phyloP scores from a whole-genome alignment of 2,329 filamentous ascomycete genomes.

The Parastagonospora avenae region DNA sequence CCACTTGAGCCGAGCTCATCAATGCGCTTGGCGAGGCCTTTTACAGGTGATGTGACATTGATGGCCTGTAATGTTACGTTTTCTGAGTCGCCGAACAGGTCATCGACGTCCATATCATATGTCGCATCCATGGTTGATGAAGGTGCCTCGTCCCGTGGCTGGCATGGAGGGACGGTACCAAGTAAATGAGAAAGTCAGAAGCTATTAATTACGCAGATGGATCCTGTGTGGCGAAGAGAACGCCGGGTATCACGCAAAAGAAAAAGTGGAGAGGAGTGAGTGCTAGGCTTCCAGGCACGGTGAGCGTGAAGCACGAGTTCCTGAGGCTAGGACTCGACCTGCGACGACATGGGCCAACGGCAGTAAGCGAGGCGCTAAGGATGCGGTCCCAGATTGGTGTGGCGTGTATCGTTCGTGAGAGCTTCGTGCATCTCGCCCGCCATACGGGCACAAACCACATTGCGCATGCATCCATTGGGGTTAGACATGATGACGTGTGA shows the following conservation, averaged over 20 bases:
- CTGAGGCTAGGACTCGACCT: conserved; percentile 10
- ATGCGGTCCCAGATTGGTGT: conserved; percentile 10
- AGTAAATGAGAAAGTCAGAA: conserved; percentile 3
- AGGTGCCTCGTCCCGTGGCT: conserved; percentile 33
- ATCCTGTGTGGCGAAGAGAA: background rate
- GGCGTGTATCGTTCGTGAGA: conserved; percentile 24
- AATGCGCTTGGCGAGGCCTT: conserved; percentile 72
- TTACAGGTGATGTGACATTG: conserved; percentile 59
- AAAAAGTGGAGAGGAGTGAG: conserved; percentile 8
- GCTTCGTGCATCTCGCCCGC: conserved; percentile 17
- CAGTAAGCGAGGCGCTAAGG: conserved; percentile 17
- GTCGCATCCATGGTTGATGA: conserved; percentile 57
- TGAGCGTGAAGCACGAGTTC: conserved; percentile 13
- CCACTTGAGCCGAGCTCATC: conserved; percentile 77
- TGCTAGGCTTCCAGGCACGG: conserved; percentile 9
- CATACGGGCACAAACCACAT: background rate
- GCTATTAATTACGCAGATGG: background rate
- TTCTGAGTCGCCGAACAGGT: conserved; percentile 57
- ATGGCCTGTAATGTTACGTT: conserved; percentile 65
- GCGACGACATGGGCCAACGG: conserved; percentile 18
- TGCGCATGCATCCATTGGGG: background rate
- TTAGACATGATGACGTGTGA: no score
- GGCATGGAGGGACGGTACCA: background rate
- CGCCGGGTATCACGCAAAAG: conserved; percentile 29
- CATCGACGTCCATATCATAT: conserved; percentile 48